Conservation (phyloP, 2,329 filamentous ascomycete genomes). For the Apiospora sp. region DNA sequence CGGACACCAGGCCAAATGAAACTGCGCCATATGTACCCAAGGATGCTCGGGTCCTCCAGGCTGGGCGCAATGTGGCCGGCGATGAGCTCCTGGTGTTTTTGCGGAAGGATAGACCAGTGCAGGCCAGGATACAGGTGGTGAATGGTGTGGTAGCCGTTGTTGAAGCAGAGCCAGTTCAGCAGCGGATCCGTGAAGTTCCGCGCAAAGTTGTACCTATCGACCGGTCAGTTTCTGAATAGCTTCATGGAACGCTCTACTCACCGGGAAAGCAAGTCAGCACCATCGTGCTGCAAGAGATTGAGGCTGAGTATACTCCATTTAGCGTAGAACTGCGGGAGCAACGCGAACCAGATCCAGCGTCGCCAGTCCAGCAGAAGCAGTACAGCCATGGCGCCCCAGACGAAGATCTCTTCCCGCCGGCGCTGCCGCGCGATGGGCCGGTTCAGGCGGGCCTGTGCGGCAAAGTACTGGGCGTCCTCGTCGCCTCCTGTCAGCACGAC, state of each 20-base stretch:
- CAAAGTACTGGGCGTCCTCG: slow-evolving; percentile 30
- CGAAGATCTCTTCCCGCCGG: slow-evolving; percentile 25
- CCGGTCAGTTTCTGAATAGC: background rate
- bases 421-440: slow-evolving; percentile 29
- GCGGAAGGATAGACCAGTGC: slow-evolving; percentile 29
- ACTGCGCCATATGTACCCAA: slow-evolving; percentile 29
- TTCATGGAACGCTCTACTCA: too few relatives aligned
- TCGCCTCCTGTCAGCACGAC: slow-evolving; percentile 27
- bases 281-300: slow-evolving; percentile 29
- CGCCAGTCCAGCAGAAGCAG: slow-evolving; percentile 30
- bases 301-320: slow-evolving; percentile 28
- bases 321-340: slow-evolving; percentile 29
- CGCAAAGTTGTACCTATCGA: slow-evolving; percentile 29
- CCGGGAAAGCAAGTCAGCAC: slow-evolving; percentile 7
- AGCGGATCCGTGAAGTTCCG: slow-evolving; percentile 30
- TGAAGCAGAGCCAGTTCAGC: slow-evolving; percentile 29
- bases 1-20: slow-evolving; percentile 29
- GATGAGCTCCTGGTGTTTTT: slow-evolving; percentile 30
- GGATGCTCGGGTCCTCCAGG: slow-evolving; percentile 29
- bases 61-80: slow-evolving; percentile 27
- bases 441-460: slow-evolving; percentile 28
- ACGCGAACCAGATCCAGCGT: slow-evolving; percentile 30
- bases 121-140: slow-evolving; percentile 29
- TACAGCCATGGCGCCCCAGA: slow-evolving; percentile 26
- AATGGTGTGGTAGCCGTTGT: slow-evolving; percentile 29